These are phyloP conservation scores for Ophiostoma sp. DNA, from an alignment of 2,329 filamentous ascomycete genomes.

Conservation along the genomic window DNA sequence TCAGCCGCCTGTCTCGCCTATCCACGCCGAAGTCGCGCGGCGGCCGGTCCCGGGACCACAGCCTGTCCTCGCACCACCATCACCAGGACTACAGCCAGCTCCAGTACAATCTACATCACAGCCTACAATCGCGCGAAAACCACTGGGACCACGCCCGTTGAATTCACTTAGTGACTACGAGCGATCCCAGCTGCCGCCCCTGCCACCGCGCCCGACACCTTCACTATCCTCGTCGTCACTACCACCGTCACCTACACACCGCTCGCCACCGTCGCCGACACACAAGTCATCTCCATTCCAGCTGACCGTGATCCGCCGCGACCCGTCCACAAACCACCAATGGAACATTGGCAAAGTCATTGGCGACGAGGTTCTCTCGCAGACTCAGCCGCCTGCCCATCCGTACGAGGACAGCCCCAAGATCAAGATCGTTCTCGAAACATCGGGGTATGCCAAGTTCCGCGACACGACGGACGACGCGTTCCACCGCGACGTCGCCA, in stretches of 20 bases:
- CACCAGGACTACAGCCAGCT: background rate
- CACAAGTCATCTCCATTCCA: slow-evolving; percentile 40
- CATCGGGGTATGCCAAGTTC: slow-evolving; percentile 54
- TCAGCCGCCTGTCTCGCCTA: background rate
- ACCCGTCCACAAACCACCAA: slow-evolving; percentile 61
- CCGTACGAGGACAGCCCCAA: background rate
- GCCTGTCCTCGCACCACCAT: background rate
- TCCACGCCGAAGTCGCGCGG: background rate
- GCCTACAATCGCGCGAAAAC: slow-evolving; percentile 16
- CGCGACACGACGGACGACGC: slow-evolving; percentile 31
- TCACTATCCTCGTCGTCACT: background rate
- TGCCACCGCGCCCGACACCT: background rate
- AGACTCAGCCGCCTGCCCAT: background rate
- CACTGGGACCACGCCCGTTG: slow-evolving; percentile 15
- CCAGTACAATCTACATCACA: background rate
- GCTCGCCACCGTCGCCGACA: slow-evolving; percentile 32
- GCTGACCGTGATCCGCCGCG: slow-evolving; percentile 65
- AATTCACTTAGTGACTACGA: background rate
- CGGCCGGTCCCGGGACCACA: background rate
- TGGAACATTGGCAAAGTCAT: slow-evolving; percentile 68
- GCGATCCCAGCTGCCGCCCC: background rate
- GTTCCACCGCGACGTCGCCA: slow-evolving; percentile 52
- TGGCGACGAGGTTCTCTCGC: slow-evolving; percentile 1
- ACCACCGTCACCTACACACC: background rate
- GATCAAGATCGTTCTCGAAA: slow-evolving; percentile 48